A percentile compares a stretch with the other conserved stretches of the same genome.
phyloP scores from a whole-genome alignment of 2,329 filamentous ascomycete genomes.

The Cordyceps cateniannulata region DNA sequence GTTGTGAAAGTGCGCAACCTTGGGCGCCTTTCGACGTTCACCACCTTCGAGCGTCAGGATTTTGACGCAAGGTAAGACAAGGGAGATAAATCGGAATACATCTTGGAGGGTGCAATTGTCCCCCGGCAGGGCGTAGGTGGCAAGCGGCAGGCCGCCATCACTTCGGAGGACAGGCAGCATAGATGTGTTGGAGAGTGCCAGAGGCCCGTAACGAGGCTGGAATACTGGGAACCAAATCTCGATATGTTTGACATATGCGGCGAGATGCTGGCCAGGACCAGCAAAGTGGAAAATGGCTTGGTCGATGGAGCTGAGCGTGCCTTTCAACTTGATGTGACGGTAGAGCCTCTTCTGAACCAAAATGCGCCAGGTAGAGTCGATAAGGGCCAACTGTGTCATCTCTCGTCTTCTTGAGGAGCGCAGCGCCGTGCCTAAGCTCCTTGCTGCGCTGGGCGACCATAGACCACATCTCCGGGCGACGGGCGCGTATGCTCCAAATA shows the following conservation, averaged over 20 bases:
- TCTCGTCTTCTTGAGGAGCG: slow-evolving; percentile 62
- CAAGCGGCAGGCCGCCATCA: slow-evolving; percentile 49
- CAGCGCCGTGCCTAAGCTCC: slow-evolving; percentile 58
- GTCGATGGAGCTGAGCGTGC: slow-evolving; percentile 55
- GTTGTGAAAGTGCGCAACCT: slow-evolving; percentile 40
- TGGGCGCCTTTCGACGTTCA: slow-evolving; percentile 67
- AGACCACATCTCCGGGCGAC: slow-evolving; percentile 54
- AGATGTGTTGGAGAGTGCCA: slow-evolving; percentile 36
- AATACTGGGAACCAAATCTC: slow-evolving; percentile 77
- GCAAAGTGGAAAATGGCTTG: slow-evolving; percentile 56
- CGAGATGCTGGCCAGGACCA: slow-evolving; percentile 47
- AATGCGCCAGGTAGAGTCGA: slow-evolving; percentile 56
- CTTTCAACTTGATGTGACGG: slow-evolving; percentile 69
- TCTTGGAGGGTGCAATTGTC: slow-evolving; percentile 67
- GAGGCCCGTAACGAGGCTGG: slow-evolving; percentile 45
- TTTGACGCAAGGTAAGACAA: slow-evolving; percentile 52
- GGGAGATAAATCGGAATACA: slow-evolving; percentile 57
- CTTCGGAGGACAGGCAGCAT: slow-evolving; percentile 46
- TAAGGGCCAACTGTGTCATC: slow-evolving; percentile 58
- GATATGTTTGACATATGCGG: slow-evolving; percentile 61
- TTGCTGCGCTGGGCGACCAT: slow-evolving; percentile 45
- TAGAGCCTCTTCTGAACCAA: slow-evolving; percentile 68
- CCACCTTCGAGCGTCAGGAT: slow-evolving; percentile 72
- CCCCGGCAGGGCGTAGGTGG: slow-evolving; percentile 51
- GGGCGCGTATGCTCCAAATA: slow-evolving; percentile 56